A percentile compares a stretch with the other conserved stretches of the same genome.
phyloP scores from a whole-genome alignment of 148 eudicot species.

The Vaccinium corymbosum region DNA sequence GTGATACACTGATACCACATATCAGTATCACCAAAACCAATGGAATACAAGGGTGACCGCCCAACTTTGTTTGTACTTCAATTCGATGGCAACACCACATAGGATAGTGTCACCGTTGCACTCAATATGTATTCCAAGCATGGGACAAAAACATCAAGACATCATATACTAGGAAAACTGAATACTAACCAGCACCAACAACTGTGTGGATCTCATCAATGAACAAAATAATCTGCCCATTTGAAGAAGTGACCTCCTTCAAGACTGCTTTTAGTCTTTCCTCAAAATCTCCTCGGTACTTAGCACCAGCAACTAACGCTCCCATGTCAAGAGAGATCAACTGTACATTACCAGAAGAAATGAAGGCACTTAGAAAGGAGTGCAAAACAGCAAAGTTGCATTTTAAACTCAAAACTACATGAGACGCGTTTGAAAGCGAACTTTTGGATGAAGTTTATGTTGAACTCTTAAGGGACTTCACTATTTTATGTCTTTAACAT shows the following conservation, averaged over 20 bases:
- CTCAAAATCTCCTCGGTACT: constrained; percentile 95
- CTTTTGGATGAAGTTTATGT: background rate
- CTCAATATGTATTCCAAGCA: background rate
- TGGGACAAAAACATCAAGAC: background rate
- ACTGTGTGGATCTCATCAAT: constrained; percentile 98
- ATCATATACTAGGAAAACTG: background rate
- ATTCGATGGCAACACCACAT: background rate
- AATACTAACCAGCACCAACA: constrained; percentile 86
- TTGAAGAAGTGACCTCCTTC: constrained; percentile 92
- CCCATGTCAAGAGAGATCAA: constrained; percentile 98
- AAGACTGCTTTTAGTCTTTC: constrained; percentile 95
- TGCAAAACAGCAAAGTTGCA: background rate
- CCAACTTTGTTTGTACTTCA: background rate
- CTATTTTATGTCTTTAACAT: background rate
- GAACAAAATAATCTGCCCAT: constrained; percentile 89
- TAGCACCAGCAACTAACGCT: constrained; percentile 94
- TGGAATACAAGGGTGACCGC: background rate
- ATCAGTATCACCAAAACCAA: background rate
- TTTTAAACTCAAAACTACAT: background rate
- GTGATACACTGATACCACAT: background rate
- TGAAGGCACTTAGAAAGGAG: constrained; percentile 11
- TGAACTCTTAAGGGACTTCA: background rate
- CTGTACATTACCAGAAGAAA: constrained; percentile 29
- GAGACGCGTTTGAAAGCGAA: background rate
- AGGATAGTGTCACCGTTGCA: background rate